phyloP scores from a whole-genome alignment of 805 yeast species.

The Metschnikowia cubensis region DNA sequence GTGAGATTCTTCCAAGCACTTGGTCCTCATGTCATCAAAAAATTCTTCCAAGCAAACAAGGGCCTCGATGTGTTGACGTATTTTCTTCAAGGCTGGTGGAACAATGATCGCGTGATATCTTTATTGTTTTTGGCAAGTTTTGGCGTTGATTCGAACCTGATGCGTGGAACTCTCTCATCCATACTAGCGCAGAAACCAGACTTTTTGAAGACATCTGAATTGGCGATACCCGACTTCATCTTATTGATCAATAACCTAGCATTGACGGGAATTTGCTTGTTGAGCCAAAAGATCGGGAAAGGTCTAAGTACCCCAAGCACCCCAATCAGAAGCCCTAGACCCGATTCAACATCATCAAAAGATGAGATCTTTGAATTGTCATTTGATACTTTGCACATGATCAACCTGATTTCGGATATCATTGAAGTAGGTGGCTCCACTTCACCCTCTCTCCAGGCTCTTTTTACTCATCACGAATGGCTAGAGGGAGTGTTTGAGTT shows the following conservation, averaged over 20 bases:
- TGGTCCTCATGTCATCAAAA: conserved; percentile 44
- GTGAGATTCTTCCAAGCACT: conserved; percentile 45
- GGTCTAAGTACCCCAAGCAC: conserved; percentile 34
- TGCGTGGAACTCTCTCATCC: background rate
- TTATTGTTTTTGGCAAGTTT: conserved; percentile 44
- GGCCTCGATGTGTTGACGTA: conserved; percentile 50
- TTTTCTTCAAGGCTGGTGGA: conserved; percentile 46
- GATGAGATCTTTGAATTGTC: conserved; percentile 22
- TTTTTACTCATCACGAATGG: conserved; percentile 30
- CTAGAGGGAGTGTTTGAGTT: conserved; percentile 38
- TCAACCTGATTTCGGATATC: conserved; percentile 31
- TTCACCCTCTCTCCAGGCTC: conserved; percentile 18
- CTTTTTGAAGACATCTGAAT: conserved; percentile 2
- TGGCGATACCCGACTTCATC: conserved; percentile 45
- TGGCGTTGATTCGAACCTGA: conserved; percentile 31
- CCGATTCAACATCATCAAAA: background rate
- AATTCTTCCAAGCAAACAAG: conserved; percentile 45
- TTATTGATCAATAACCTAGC: conserved; percentile 29
- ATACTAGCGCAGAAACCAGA: conserved; percentile 2
- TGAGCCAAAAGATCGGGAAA: conserved; percentile 29
- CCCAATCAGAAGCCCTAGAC: conserved; percentile 17
- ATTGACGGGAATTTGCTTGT: conserved; percentile 28
- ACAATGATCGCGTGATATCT: conserved; percentile 41
- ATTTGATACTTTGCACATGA: conserved; percentile 32
- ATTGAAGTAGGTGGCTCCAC: conserved; percentile 29